Evolutionary conservation across 2,329 filamentous ascomycete species (phyloP), one percentile per base, ranked within the genome.

Genomic region (Plenodomus biglobosus): DNA sequence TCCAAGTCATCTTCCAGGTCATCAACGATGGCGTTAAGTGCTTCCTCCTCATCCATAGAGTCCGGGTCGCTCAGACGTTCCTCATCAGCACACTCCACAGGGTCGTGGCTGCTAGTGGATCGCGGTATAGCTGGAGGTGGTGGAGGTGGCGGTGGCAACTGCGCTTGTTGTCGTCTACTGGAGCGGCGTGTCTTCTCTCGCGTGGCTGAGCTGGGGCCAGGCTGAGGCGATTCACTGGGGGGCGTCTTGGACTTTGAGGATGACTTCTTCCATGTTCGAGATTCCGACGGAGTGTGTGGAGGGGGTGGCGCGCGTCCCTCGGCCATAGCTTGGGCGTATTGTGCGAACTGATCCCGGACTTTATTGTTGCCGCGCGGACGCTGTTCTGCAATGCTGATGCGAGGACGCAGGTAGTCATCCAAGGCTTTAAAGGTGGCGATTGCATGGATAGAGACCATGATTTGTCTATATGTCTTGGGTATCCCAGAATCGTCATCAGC

Each of bases 371-470:
- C 78, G 37, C 85, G 80, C 11, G 88, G 83, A 17, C 89, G 84
- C 27, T 32, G 27, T 55, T 96, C 91, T 2, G 88, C 55, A 13
- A 94, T 71, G 62, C 80, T 90, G 50, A 99, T 95, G 52, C 92
- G 84, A 7, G 94, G 94, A 32, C 94, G 86, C 37, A 99, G 79
- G 70, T 97, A 99, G 68, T 99, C 94, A 66, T 97, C 94, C 19
- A 99, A 76, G 0, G 92, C 89, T 71, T 96, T 97, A 77, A 99
- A 97, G 0, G 92, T 97, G 2, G 94, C 92, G 64, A 99, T 97
- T 15, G 94, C 94, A 70, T 99, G 94, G 48, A 99, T 99, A 0
- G 91, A 95, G 1, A 99, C 94, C 87, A 96, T 96, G 55, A 99
- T 95, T 59, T 92, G 96, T 18, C 89, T 84, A 68, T 95, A 97